phyloP scores from a whole-genome alignment of 2,329 filamentous ascomycete genomes.

The Aureobasidium namibiae region DNA sequence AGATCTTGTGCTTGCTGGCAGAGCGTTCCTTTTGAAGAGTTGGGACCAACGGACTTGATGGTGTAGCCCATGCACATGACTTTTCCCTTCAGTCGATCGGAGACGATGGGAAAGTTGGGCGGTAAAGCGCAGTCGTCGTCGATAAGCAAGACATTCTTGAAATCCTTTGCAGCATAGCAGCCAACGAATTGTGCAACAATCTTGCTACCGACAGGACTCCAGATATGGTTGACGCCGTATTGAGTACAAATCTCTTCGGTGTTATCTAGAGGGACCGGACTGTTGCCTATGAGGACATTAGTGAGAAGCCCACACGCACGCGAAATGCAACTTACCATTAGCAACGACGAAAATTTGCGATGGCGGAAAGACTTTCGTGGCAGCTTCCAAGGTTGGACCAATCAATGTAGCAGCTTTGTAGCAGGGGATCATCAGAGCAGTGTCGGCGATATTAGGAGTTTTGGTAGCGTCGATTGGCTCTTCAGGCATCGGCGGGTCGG shows the following conservation, averaged over 20 bases:
- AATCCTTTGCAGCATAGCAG: slow-evolving; percentile 37
- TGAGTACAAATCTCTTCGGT: slow-evolving; percentile 39
- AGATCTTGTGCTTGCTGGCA: slow-evolving; percentile 38
- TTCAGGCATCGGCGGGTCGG: slow-evolving; percentile 27
- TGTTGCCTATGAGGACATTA: slow-evolving; percentile 25
- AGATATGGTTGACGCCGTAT: slow-evolving; percentile 42
- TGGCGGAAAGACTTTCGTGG: slow-evolving; percentile 38
- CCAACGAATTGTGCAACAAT: slow-evolving; percentile 45
- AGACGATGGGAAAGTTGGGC: slow-evolving; percentile 40
- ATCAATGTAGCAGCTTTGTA: slow-evolving; percentile 40
- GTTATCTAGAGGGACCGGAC: slow-evolving; percentile 37
- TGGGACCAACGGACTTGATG: slow-evolving; percentile 31
- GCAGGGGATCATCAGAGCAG: slow-evolving; percentile 39
- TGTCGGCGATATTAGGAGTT: slow-evolving; percentile 26
- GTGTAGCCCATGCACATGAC: slow-evolving; percentile 43
- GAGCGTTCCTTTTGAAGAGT: slow-evolving; percentile 18
- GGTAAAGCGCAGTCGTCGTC: slow-evolving; percentile 44
- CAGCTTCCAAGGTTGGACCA: slow-evolving; percentile 35
- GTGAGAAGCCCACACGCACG: neutral
- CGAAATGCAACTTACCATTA: slow-evolving; percentile 28
- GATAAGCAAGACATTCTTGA: slow-evolving; percentile 41
- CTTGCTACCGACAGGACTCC: slow-evolving; percentile 42
- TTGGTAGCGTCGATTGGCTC: slow-evolving; percentile 14
- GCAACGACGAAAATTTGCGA: slow-evolving; percentile 41
- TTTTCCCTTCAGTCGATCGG: slow-evolving; percentile 33